Conservation (phyloP, 129 eudicot genomes). For the Escallonia herrerae region DNA sequence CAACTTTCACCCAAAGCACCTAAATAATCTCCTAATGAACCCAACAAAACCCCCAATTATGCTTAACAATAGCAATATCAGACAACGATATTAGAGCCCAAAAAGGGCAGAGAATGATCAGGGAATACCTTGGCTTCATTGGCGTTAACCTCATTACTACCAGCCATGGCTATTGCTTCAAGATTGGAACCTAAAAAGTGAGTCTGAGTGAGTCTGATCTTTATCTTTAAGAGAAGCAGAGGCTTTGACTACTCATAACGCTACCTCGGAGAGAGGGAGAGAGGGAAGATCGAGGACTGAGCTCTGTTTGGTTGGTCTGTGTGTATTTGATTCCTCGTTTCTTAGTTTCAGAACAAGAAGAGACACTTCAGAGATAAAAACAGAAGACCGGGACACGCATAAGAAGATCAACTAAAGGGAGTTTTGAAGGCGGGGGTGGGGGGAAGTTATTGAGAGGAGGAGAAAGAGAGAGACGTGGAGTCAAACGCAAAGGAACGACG, state of each 20-base stretch:
- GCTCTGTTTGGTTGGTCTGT: not conserved
- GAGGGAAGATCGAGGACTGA: not conserved
- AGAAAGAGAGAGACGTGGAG: conserved; percentile 13
- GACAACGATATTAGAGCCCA: not conserved
- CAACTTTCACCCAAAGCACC: conserved; percentile 8
- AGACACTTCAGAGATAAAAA: conserved; percentile 38
- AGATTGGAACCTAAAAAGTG: conserved; percentile 9
- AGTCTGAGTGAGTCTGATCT: not conserved
- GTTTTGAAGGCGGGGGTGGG: conserved; percentile 9
- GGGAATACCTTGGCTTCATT: conserved; percentile 73
- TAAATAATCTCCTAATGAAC: not conserved
- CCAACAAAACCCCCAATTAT: not conserved
- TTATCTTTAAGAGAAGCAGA: conserved; percentile 8
- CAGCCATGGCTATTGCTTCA: conserved; percentile 48
- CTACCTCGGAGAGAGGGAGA: not conserved
- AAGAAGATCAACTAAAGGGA: not conserved
- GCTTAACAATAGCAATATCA: conserved; percentile 1
- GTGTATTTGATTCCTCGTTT: conserved; percentile 16
- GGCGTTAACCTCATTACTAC: conserved; percentile 68
- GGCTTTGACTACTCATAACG: conserved; percentile 17
- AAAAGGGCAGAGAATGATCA: not conserved
- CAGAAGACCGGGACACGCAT: conserved; percentile 13
- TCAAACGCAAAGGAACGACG: conserved; percentile 45
- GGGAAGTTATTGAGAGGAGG: conserved; percentile 6
- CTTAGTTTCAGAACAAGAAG: conserved; percentile 18